phyloP scores from a whole-genome alignment of 805 yeast genomes.

The Wickerhamomyces hampshirensis region DNA sequence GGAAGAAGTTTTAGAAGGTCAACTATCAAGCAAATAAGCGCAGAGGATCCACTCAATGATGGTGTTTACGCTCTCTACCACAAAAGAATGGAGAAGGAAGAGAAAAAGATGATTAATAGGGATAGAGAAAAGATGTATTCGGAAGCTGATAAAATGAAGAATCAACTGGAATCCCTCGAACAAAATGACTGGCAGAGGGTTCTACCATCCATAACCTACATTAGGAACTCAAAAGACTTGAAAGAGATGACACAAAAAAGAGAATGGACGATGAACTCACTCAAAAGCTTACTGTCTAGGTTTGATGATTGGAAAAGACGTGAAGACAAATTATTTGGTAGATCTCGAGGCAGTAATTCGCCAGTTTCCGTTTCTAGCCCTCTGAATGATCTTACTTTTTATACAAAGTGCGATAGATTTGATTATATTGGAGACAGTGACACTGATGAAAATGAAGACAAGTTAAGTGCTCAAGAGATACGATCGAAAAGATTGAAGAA shows the following conservation, averaged over 20 bases:
- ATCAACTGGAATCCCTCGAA: slow-evolving; percentile 37
- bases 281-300: slow-evolving; percentile 18
- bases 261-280: slow-evolving; percentile 47
- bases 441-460: slow-evolving; percentile 25
- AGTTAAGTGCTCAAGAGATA: slow-evolving; percentile 14
- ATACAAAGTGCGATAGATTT: slow-evolving; percentile 15
- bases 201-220: slow-evolving; percentile 42
- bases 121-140: slow-evolving; percentile 49
- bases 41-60: slow-evolving; percentile 43
- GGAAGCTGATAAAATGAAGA: slow-evolving; percentile 47
- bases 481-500: slow-evolving; percentile 11
- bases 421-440: slow-evolving; percentile 24
- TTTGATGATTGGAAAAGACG: slow-evolving; percentile 18
- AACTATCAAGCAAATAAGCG: slow-evolving; percentile 8
- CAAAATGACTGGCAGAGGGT: slow-evolving; percentile 43
- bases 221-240: slow-evolving; percentile 41
- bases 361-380: background rate
- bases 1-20: slow-evolving; percentile 13
- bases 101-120: slow-evolving; percentile 45
- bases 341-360: slow-evolving; percentile 3
- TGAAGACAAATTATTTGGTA: slow-evolving; percentile 22
- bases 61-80: slow-evolving; percentile 41
- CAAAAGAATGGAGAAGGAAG: slow-evolving; percentile 58
- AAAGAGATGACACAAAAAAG: slow-evolving; percentile 49
- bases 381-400: slow-evolving; percentile 13